A percentile compares a stretch with the other conserved stretches of the same genome.
These are phyloP conservation scores for Spathaspora gorwiae DNA, from an alignment of 805 yeast genomes.

Conservation along the genomic window DNA sequence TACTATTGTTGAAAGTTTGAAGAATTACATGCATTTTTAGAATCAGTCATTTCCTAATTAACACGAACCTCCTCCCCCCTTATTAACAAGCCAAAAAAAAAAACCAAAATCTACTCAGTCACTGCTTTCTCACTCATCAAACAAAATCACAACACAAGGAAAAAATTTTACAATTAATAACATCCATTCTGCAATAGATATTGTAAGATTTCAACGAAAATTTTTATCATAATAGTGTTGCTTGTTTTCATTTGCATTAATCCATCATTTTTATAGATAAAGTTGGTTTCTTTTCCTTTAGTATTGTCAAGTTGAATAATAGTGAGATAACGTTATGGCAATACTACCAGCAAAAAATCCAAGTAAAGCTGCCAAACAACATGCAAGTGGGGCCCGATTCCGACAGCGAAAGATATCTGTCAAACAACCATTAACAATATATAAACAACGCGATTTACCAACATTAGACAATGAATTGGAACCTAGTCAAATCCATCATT, in stretches of 20 bases:
- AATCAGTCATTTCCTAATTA: background rate
- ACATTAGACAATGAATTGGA: constrained; percentile 56
- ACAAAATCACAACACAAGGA: background rate
- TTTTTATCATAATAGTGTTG: too few species aligned
- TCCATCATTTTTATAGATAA: too few species aligned
- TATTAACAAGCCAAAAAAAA: background rate
- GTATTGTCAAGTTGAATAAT: too few species aligned
- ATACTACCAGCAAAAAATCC: constrained; percentile 35
- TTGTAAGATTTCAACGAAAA: too few species aligned
- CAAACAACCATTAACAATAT: constrained; percentile 76
- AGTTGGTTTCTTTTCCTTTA: too few species aligned
- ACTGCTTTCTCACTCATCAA: background rate
- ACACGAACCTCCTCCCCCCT: background rate
- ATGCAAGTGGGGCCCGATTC: constrained; percentile 63
- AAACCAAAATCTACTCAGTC: too few species aligned
- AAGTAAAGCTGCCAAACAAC: constrained; percentile 13
- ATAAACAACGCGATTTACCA: constrained; percentile 75
- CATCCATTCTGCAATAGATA: constrained; percentile 23
- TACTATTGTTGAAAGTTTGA: background rate
- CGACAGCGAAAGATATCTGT: constrained; percentile 94
- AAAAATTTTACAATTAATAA: constrained; percentile 8
- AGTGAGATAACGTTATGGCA: constrained; percentile 27
- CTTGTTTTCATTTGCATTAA: too few species aligned
- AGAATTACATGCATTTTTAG: background rate
- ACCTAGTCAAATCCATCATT: constrained; percentile 39